Evolutionary conservation across 177 flowering plant genomes (phyloP).

Genomic region (Vitis hybrid): DNA sequence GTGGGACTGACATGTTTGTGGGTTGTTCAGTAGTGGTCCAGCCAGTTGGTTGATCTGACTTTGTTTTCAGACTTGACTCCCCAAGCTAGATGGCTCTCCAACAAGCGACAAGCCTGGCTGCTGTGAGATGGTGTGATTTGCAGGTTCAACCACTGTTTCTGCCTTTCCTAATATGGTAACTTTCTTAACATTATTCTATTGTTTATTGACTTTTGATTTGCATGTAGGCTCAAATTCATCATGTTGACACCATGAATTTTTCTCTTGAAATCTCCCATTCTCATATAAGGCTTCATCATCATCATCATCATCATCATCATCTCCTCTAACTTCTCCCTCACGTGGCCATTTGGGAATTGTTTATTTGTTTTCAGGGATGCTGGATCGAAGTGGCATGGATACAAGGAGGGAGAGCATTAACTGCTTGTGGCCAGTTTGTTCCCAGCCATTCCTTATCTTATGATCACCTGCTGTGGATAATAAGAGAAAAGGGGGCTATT

Average conservation of each 20-base stretch:
- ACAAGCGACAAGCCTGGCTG: not conserved
- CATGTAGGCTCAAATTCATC: not conserved
- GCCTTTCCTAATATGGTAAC: constrained; percentile 6
- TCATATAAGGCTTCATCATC: not conserved
- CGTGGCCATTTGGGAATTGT: not conserved
- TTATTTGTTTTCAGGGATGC: constrained; percentile 20
- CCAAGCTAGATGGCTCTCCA: not conserved
- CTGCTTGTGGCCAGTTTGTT: not conserved
- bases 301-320: no score
- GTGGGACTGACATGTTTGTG: not conserved
- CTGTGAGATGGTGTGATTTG: not conserved
- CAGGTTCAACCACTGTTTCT: not conserved
- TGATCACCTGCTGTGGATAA: not conserved
- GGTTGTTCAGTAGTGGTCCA: not conserved
- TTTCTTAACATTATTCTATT: constrained; percentile 7
- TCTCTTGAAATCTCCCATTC: not conserved
- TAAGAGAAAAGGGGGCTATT: not conserved
- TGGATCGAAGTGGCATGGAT: not conserved
- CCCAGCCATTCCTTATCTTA: not conserved
- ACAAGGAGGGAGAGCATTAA: constrained; percentile 1
- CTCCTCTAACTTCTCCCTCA: not conserved
- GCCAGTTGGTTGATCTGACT: constrained; percentile 6
- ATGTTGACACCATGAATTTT: not conserved
- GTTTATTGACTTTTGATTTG: not conserved
- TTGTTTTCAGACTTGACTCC: not conserved